Conservation (phyloP, 2,329 filamentous ascomycete species). For the Pseudodiploospora longispora region DNA sequence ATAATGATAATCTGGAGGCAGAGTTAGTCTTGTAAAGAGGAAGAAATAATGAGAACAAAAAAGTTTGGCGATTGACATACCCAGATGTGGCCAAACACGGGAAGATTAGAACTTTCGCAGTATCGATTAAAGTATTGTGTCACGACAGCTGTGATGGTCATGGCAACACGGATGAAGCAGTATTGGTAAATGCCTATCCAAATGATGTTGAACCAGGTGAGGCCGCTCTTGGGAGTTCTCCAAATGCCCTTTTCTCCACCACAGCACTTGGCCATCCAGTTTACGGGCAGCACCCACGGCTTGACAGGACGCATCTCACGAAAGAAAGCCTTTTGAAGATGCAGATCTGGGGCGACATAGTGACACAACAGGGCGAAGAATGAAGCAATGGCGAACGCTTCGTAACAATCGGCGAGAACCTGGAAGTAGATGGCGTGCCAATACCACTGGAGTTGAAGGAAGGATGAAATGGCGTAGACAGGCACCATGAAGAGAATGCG, state of each 20-base stretch:
- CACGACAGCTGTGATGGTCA: constrained; percentile 70
- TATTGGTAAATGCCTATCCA: constrained; percentile 83
- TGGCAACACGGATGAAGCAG: constrained; percentile 70
- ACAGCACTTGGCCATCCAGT: constrained; percentile 61
- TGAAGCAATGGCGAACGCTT: constrained; percentile 79
- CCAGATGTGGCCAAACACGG: constrained; percentile 79
- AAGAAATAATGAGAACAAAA: no score
- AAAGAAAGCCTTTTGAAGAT: constrained; percentile 77
- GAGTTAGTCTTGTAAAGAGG: constrained; percentile 6
- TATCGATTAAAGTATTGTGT: constrained; percentile 63
- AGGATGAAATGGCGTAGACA: constrained; percentile 67
- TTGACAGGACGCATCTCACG: constrained; percentile 55
- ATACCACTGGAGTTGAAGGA: constrained; percentile 67
- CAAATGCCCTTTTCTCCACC: constrained; percentile 61
- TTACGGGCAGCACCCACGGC: constrained; percentile 69
- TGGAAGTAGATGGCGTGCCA: constrained; percentile 72
- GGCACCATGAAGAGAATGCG: constrained; percentile 86
- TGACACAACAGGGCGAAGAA: constrained; percentile 80
- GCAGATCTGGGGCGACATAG: constrained; percentile 69
- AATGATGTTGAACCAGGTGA: constrained; percentile 87
- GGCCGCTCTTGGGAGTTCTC: constrained; percentile 67
- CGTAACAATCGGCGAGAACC: constrained; percentile 76
- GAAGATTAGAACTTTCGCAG: constrained; percentile 70
- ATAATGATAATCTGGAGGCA: constrained; percentile 50
- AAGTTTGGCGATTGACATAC: constrained; percentile 31